phyloP scores from a whole-genome alignment of 805 yeast species.

The Yamadazyma sp. region DNA sequence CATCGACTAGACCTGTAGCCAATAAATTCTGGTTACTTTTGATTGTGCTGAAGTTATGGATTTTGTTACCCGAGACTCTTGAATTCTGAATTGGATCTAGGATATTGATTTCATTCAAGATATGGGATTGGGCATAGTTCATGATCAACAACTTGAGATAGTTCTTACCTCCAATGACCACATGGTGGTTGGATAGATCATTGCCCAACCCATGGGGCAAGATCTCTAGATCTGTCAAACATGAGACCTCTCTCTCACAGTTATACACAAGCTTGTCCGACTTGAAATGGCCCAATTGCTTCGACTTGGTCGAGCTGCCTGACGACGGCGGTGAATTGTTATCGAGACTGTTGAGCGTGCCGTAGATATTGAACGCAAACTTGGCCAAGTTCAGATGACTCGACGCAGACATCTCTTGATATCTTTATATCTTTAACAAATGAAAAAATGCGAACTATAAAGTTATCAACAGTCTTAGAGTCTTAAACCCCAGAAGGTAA shows the following conservation, averaged over 20 bases:
- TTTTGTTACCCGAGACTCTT: conserved; percentile 18
- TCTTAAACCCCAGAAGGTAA: too few species aligned
- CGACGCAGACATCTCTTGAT: too few species aligned
- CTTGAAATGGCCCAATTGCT: conserved; percentile 1
- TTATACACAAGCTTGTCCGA: conserved; percentile 18
- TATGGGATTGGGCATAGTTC: conserved; percentile 26
- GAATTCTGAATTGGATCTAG: conserved; percentile 19
- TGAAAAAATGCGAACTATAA: too few species aligned
- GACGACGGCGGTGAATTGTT: conserved; percentile 16
- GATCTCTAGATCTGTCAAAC: conserved; percentile 21
- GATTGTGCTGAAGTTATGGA: conserved; percentile 38
- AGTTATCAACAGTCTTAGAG: too few species aligned
- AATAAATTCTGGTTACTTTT: conserved; percentile 30
- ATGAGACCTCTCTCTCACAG: conserved; percentile 25
- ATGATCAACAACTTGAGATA: conserved; percentile 33
- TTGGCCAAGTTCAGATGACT: conserved; percentile 36
- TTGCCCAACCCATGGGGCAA: conserved; percentile 4
- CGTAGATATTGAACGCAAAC: conserved; percentile 60
- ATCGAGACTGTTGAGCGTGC: conserved; percentile 23
- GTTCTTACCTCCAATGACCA: conserved; percentile 42
- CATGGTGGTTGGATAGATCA: conserved; percentile 21
- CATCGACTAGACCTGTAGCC: conserved; percentile 41
- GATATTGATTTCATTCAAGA: conserved; percentile 33
- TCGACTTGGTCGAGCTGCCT: conserved; percentile 11
- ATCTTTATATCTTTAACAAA: too few species aligned